phyloP scores from a whole-genome alignment of 768 basidiomycete genomes.

The Lepiota brunneoincarnata region DNA sequence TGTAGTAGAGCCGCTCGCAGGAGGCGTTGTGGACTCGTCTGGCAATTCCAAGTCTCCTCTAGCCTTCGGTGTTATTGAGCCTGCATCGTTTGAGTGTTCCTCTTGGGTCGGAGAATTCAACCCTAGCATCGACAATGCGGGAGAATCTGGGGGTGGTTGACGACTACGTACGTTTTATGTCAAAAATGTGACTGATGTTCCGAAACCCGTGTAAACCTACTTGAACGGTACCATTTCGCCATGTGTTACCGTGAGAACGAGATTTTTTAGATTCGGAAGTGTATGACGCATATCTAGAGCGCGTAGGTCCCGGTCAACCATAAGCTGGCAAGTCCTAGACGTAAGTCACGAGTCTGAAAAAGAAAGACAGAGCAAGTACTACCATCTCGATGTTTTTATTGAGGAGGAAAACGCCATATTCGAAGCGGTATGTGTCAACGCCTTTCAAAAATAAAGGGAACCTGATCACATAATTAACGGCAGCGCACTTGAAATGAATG shows the following conservation, averaged over 20 bases:
- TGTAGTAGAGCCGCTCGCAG: conserved; percentile 55
- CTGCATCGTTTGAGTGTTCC: conserved; percentile 22
- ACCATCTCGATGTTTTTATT: conserved; percentile 99
- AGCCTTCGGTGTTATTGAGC: conserved; percentile 36
- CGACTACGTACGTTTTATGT: conserved; percentile 6
- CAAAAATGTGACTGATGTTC: neutral
- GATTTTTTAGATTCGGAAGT: conserved; percentile 92
- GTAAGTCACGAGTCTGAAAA: too few relatives aligned
- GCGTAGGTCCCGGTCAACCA: conserved; percentile 85
- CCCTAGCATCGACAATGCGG: conserved; percentile 12
- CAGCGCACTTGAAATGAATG: neutral
- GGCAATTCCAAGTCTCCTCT: conserved; percentile 21
- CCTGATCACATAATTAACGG: conserved; percentile 40
- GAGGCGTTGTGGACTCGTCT: conserved; percentile 37
- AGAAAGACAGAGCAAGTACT: conserved; percentile 16
- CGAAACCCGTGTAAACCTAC: conserved; percentile 29
- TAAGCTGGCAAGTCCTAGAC: conserved; percentile 52
- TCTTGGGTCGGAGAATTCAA: conserved; percentile 14
- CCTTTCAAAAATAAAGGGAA: conserved; percentile 95
- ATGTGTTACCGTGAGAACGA: conserved; percentile 81
- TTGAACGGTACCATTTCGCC: conserved; percentile 49
- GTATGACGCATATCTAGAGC: conserved; percentile 95
- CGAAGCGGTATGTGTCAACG: conserved; percentile 95
- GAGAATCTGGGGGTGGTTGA: conserved; percentile 14
- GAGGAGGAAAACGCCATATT: conserved; percentile 94